phyloP scores from a whole-genome alignment of 2,329 filamentous ascomycete species.

The Venturia effusa region DNA sequence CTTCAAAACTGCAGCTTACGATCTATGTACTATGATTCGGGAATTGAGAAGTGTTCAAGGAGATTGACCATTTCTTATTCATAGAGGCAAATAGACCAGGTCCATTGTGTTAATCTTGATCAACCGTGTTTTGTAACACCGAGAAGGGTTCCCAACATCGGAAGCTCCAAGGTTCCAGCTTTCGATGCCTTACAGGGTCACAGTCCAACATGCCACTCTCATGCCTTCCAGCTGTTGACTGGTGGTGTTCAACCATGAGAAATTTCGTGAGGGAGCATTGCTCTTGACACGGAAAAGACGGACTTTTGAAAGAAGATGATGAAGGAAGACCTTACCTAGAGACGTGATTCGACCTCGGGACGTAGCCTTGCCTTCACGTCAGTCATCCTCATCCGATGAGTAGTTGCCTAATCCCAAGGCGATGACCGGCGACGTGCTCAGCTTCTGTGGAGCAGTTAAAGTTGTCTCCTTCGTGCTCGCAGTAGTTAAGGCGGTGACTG shows the following conservation, averaged over 20 bases:
- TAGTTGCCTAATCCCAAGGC: constrained; percentile 29
- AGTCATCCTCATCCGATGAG: constrained; percentile 34
- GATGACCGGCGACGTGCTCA: constrained; percentile 1
- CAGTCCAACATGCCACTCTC: not conserved
- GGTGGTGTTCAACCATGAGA: not conserved
- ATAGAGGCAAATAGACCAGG: not conserved
- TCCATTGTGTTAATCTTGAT: not conserved
- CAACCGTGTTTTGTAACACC: not conserved
- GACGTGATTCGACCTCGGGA: not conserved
- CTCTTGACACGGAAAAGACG: not conserved
- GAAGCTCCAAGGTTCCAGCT: not conserved
- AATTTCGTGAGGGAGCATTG: not conserved
- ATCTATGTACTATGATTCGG: not conserved
- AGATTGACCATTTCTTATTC: not conserved
- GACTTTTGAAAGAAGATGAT: not conserved
- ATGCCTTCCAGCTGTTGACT: not conserved
- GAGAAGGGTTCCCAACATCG: not conserved
- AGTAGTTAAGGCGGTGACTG: constrained; percentile 15
- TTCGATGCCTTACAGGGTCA: not conserved
- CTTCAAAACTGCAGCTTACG: not conserved
- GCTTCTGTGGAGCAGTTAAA: constrained; percentile 12
- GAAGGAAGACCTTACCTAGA: not conserved
- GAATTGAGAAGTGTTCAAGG: not conserved
- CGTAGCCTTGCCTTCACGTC: not conserved
- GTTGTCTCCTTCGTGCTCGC: constrained; percentile 7